phyloP scores from a whole-genome alignment of 768 basidiomycete genomes.

The Naganishia vaughanmartiniae region DNA sequence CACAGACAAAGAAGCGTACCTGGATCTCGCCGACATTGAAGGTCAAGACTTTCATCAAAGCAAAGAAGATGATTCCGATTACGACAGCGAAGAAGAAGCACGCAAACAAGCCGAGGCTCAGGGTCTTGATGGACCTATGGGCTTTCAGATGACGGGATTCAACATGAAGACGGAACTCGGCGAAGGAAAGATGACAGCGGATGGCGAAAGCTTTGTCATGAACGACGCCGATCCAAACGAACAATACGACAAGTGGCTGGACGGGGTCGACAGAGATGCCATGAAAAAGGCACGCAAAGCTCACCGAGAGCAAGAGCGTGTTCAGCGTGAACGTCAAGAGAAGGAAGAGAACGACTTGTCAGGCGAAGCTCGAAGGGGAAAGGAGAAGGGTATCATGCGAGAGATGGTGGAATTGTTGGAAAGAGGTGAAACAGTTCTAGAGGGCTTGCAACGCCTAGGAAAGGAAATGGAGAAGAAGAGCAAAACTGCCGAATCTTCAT shows the following conservation, averaged over 20 bases:
- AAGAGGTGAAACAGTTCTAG: conserved; percentile 85
- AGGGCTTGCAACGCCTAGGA: conserved; percentile 83
- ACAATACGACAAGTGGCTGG: conserved; percentile 94
- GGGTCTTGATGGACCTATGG: conserved; percentile 62
- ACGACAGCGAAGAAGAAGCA: conserved; percentile 56
- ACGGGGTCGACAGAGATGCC: conserved; percentile 73
- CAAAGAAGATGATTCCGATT: conserved; percentile 58
- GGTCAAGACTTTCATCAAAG: conserved; percentile 76
- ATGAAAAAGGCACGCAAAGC: conserved; percentile 76
- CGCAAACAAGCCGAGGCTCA: conserved; percentile 62
- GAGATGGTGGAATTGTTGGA: conserved; percentile 69
- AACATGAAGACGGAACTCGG: conserved; percentile 99
- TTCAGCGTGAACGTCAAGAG: conserved; percentile 70
- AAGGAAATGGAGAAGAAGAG: conserved; percentile 44
- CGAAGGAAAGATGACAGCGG: conserved; percentile 93
- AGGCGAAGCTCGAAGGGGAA: conserved; percentile 36
- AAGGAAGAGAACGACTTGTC: conserved; percentile 59
- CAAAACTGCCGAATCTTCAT: conserved; percentile 31
- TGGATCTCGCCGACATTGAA: conserved; percentile 91
- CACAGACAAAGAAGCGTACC: conserved; percentile 60
- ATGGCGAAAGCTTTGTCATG: conserved; percentile 70
- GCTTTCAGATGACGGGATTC: conserved; percentile 88
- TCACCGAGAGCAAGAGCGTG: conserved; percentile 69
- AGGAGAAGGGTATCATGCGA: conserved; percentile 45
- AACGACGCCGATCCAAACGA: conserved; percentile 84